Evolutionary conservation across 2,329 filamentous ascomycete genomes (phyloP).

Genomic region (Trichoderma hamatum): DNA sequence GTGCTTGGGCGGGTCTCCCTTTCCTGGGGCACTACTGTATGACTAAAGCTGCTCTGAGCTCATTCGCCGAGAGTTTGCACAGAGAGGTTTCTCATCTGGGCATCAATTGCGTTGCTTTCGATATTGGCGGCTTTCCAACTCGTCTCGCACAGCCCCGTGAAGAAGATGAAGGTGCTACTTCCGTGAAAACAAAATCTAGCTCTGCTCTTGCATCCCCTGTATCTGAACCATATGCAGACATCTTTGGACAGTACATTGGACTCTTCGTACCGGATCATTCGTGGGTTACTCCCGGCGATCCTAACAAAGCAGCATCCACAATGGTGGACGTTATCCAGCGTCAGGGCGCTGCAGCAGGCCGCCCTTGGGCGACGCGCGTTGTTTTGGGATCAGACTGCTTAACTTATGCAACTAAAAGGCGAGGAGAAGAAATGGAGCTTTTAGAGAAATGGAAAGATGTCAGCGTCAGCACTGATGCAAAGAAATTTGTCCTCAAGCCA

Average conservation of each 20-base stretch:
- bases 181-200: not conserved
- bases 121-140: slow-evolving; percentile 39
- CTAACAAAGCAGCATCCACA: slow-evolving; percentile 31
- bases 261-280: slow-evolving; percentile 33
- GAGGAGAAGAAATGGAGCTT: slow-evolving; percentile 31
- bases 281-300: slow-evolving; percentile 35
- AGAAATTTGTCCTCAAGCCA: not conserved
- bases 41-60: slow-evolving; percentile 37
- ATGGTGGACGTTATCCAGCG: slow-evolving; percentile 37
- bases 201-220: not conserved
- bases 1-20: slow-evolving; percentile 36
- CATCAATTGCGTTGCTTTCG: slow-evolving; percentile 38
- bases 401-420: slow-evolving; percentile 32
- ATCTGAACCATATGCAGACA: slow-evolving; percentile 30
- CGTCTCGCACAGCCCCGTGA: slow-evolving; percentile 35
- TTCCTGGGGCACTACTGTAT: slow-evolving; percentile 39
- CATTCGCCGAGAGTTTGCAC: slow-evolving; percentile 37
- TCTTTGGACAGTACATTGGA: slow-evolving; percentile 30
- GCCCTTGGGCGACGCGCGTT: slow-evolving; percentile 35
- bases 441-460: slow-evolving; percentile 35
- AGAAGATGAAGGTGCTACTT: slow-evolving; percentile 24
- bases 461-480: slow-evolving; percentile 31
- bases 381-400: slow-evolving; percentile 39
- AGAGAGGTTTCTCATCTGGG: slow-evolving; percentile 37
- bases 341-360: slow-evolving; percentile 33